Conservation (phyloP, 352 stramenopile genomes). For the Globisporangium cederbergense region DNA sequence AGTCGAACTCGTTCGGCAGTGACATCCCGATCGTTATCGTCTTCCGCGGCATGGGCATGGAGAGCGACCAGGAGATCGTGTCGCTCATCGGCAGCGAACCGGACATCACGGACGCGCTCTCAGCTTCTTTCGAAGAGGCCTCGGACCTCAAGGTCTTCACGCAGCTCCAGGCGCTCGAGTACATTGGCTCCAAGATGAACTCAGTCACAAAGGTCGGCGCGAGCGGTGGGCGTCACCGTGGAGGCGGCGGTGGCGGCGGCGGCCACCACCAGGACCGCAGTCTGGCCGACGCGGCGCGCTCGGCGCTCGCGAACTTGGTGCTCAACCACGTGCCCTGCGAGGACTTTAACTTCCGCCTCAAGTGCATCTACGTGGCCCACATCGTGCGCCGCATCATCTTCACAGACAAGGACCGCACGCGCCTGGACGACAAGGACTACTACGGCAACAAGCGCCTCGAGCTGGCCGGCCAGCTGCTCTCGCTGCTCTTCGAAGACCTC, state of each 20-base stretch:
- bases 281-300: slow-evolving; percentile 93
- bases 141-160: slow-evolving; percentile 95
- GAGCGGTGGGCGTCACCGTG: slow-evolving; percentile 34
- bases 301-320: slow-evolving; percentile 97
- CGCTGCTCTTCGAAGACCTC: slow-evolving; percentile 98
- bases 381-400: slow-evolving; percentile 93
- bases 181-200: slow-evolving; percentile 97
- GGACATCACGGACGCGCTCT: slow-evolving; percentile 94
- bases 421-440: slow-evolving; percentile 99
- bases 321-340: slow-evolving; percentile 98
- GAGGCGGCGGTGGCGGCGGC: slow-evolving; percentile 28
- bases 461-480: slow-evolving; percentile 96
- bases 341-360: slow-evolving; percentile 97
- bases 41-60: slow-evolving; percentile 97
- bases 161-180: slow-evolving; percentile 93
- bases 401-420: slow-evolving; percentile 85
- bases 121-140: slow-evolving; percentile 95
- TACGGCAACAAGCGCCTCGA: slow-evolving; percentile 99
- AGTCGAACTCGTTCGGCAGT: slow-evolving; percentile 97
- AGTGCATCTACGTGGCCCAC: slow-evolving; percentile 97
- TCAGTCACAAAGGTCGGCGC: slow-evolving; percentile 52
- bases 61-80: slow-evolving; percentile 98
- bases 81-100: slow-evolving; percentile 93
- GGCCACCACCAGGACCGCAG: slow-evolving; percentile 46
- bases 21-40: slow-evolving; percentile 97